Evolutionary conservation across 805 yeast species (phyloP), one percentile per base, ranked within the genome.

Genomic region (Peterozyma toletana): DNA sequence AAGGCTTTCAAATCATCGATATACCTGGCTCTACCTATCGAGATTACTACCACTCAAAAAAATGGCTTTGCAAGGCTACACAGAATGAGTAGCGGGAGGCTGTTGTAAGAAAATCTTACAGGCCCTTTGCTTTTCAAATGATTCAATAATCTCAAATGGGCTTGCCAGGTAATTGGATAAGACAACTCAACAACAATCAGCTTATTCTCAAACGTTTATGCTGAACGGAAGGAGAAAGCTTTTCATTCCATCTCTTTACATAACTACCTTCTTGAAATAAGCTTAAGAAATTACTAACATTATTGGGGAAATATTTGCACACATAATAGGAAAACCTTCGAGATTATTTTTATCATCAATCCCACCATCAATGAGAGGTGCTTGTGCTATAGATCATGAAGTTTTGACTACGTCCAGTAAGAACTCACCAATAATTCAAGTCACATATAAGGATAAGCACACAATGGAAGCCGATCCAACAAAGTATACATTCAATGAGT

Each of bases 371-470:
- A 68, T 80, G 54, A 81, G 83, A 54, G 69, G 74, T 35, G 58
- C 72, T 9, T 79, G 90, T 44, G 60, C 70, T n/a, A 66, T 90
- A 2, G 80, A 82, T 49, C 76, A 75, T 53, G 80, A 83, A 55
- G 73, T 88, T 21, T 67, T 89, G 38, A 67, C 71, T 3, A 54
- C 61, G 5, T 50, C 47, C 6, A 66, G 81, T 0, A 63, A 57
- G 9, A 75, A 70, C 15, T 55, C 61, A 38, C 89, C 96, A 13
- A 53, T 70, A n/a, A 75, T 90, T 15, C 71, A 79, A 49, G 96
- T 90, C 18, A 78, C 83, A 1, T 90, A 77, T 66, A 81, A 85
- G 60, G 97, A 90, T 61, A 91, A 90, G 55, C 75, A 78, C 40
- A 74, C 71, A 5, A 63, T 86, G 64, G 74, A 71, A 42, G 78